phyloP scores from a whole-genome alignment of 345 rosid species.

The Citrus trifoliata region DNA sequence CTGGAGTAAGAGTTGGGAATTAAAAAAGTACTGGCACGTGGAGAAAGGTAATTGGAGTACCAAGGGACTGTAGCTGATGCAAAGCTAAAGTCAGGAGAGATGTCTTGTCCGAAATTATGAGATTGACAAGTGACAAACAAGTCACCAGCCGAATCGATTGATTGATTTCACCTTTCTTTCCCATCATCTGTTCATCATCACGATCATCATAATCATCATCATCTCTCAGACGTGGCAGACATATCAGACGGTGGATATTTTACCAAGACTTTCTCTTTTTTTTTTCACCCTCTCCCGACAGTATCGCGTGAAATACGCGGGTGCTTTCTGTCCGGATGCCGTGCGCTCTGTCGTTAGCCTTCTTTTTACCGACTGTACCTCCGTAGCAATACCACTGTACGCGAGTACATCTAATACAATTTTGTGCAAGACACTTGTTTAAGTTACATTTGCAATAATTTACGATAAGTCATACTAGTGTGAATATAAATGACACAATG shows the following conservation, averaged over 20 bases:
- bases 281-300: background rate
- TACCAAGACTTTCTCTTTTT: background rate
- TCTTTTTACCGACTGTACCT: background rate
- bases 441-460: too few relatives aligned
- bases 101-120: slow-evolving; percentile 17
- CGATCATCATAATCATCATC: background rate
- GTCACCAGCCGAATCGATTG: background rate
- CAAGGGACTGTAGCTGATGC: slow-evolving; percentile 12
- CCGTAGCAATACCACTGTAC: background rate
- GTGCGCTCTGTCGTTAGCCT: background rate
- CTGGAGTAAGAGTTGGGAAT: too few relatives aligned
- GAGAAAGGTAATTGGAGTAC: background rate
- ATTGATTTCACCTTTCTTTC: background rate
- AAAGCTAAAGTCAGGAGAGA: slow-evolving; percentile 13
- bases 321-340: slow-evolving; percentile 14
- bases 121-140: slow-evolving; percentile 5
- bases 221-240: slow-evolving; percentile 19
- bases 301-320: slow-evolving; percentile 59
- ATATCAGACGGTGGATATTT: slow-evolving; percentile 27
- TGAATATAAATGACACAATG: too few relatives aligned
- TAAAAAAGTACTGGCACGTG: background rate
- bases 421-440: too few relatives aligned
- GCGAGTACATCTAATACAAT: too few relatives aligned
- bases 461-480: too few relatives aligned
- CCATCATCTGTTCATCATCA: background rate